Percentiles rank a stretch among this genome's conserved stretches.
These are phyloP conservation scores for Earliella scabrosa DNA, from an alignment of 1,284 basidiomycete genomes.

Conservation along the genomic window DNA sequence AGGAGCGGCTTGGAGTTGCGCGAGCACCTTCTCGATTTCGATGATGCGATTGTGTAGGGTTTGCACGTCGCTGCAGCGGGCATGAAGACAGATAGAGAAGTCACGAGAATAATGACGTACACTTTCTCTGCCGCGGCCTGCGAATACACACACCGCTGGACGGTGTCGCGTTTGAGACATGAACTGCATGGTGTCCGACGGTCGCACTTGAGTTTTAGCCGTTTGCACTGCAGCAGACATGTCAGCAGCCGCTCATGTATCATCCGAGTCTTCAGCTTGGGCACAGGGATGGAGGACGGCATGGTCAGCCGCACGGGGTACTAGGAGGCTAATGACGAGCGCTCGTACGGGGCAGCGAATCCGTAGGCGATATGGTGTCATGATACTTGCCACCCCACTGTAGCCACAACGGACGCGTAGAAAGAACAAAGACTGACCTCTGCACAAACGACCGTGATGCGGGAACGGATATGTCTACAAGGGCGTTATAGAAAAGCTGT, in stretches of 20 bases:
- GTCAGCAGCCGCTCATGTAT: constrained; percentile 1
- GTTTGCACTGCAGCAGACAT: constrained; percentile 65
- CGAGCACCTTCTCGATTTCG: constrained; percentile 57
- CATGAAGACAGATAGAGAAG: background rate
- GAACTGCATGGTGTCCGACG: constrained; percentile 73
- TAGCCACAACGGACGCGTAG: no score
- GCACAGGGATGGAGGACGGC: background rate
- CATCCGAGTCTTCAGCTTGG: background rate
- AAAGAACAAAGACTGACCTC: constrained; percentile 53
- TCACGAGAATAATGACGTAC: constrained; percentile 41
- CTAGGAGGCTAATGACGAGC: no score
- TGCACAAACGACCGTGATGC: constrained; percentile 81
- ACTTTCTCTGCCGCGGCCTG: constrained; percentile 83
- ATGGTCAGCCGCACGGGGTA: no score
- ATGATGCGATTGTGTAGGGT: constrained; percentile 79
- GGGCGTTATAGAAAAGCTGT: constrained; percentile 7
- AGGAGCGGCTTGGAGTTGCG: constrained; percentile 41
- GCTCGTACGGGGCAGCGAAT: no score
- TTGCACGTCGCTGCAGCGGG: constrained; percentile 63
- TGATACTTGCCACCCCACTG: no score
- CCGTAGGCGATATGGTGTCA: no score
- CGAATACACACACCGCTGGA: constrained; percentile 73
- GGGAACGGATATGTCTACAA: constrained; percentile 71
- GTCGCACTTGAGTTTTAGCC: constrained; percentile 82
- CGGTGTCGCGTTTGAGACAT: constrained; percentile 77